Base-by-base conservation (phyloP, 345 rosid species). In the Eucalyptus pauciflora region DNA sequence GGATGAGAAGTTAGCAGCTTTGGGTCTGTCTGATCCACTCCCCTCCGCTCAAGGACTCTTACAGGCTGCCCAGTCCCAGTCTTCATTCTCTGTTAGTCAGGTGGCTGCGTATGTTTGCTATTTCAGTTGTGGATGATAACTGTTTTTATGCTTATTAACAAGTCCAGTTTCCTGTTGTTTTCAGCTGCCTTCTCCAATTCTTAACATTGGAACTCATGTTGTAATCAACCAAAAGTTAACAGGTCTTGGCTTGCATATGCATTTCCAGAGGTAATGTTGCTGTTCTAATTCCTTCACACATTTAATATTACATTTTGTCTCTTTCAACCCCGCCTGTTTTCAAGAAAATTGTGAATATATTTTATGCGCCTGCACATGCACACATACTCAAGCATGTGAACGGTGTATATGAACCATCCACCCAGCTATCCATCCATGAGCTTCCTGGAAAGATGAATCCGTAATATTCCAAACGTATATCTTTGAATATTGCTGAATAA, bases 31-130 rank as follows among this genome's bases (percentile, higher is more conserved):
- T 86, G 99, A 96, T 92, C 99, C 95, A 91, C 97, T 95, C 85
- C 96, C 98, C 46, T 85, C 97, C 50, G 95, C 94, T 48, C 98
- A 96, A 92, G 98, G 96, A 90, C 94, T 97, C 91, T 95, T 96
- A 90, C 97, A 94, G 93, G 92, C 96, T 87, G 91, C 97, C 91
- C 94, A 94, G 31, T 92, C 98, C n/a, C 98, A 93, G 89, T 79
- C 95, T 27, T 91, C 94, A 76, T 97, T 94, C 93, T 91, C 98
- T 86, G 94, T 92, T 62, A 94, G 92, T 88, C 98, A 95, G 96
- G 98, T 95, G 43, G 29, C 49, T 69, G 88, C 41, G 16, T n/a
- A 52, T 86, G 29, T 56, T 58, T 50, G 24, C 15, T 37, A 22
- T 7, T 64, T 58, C 50, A 22, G 71, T 81, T 85, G 41, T 25